Base-by-base conservation (phyloP, 495 filamentous ascomycete genomes). In the Penicillium manginii region DNA sequence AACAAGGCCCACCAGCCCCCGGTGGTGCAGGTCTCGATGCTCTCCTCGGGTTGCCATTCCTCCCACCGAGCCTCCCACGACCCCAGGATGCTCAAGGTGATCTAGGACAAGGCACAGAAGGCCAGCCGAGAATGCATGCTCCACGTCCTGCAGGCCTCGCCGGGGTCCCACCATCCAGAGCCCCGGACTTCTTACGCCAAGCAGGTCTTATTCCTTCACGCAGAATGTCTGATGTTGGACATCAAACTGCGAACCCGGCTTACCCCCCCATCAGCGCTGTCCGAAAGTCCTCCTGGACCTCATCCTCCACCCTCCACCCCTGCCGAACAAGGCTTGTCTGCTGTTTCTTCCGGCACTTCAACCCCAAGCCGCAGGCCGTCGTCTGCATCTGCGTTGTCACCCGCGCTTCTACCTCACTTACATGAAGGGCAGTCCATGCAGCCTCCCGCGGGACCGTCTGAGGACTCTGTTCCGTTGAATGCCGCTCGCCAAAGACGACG, bases 241-340 rank as follows among this genome's bases (percentile, higher is more conserved):
- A 67, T 57, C 67, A 65, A 21, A 57, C 62, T 18, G 58, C 57
- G 9, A 39, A 49, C 19, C 64, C 66, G 4, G 68, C 74, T 21
- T 75, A 70, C 23, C 60, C 71, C 71, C 26, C 73, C 81, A 48
- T 65, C 75, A 19, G 64, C 69, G 4, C 63, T 83, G 42, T 81
- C 83, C 3, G 86, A 88, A 53, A 81, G 84, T 19, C 82, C 86
- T 18, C 78, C 83, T 12, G 88, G 86, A 18, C 84, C 86, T 29
- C 74, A 83, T 52, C 87, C 88, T 26, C 88, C 88, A 22, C 88
- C 88, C 4, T 86, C 87, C 12, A 89, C 87, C 4, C 87, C 87
- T 3, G 87, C 87, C 35, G 87, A 88, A 46, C 80, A 80, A 10
- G 83, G 78, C 2, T 57, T 87, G 19, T 85, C 84, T 48, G 78